Conservation (phyloP, 768 basidiomycete species). For the Serendipita sp. region DNA sequence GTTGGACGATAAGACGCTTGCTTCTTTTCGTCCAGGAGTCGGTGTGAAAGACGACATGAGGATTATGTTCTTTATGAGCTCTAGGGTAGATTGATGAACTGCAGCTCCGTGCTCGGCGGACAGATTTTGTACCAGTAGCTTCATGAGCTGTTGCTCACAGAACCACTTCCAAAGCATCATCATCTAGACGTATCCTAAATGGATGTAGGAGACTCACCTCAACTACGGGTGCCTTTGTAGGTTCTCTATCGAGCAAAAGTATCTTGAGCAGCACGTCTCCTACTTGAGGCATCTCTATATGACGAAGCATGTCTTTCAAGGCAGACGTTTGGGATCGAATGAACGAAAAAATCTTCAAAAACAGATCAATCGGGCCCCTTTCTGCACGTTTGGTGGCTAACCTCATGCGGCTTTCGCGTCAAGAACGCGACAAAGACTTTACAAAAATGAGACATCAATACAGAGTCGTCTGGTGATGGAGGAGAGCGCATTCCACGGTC, state of each 20-base stretch:
- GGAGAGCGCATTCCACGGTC: constrained; percentile 71
- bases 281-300: constrained; percentile 79
- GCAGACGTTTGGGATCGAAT: constrained; percentile 70
- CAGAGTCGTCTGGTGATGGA: constrained; percentile 31
- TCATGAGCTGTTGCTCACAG: constrained; percentile 67
- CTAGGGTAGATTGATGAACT: constrained; percentile 72
- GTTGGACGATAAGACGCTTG: constrained; percentile 55
- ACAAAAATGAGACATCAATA: constrained; percentile 84
- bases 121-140: constrained; percentile 61
- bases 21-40: constrained; percentile 14
- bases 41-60: constrained; percentile 84
- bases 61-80: constrained; percentile 87
- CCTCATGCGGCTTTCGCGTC: constrained; percentile 72
- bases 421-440: constrained; percentile 83
- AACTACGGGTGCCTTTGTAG: constrained; percentile 64
- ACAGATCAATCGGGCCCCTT: background rate
- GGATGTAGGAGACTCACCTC: constrained; percentile 44
- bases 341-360: constrained; percentile 71
- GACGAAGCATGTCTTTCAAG: constrained; percentile 63
- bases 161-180: constrained; percentile 47
- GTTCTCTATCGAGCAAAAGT: constrained; percentile 75
- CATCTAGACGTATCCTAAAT: constrained; percentile 20
- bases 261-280: constrained; percentile 84
- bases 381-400: background rate
- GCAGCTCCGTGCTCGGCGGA: constrained; percentile 60